phyloP scores from a whole-genome alignment of 2,329 filamentous ascomycete genomes.

The Neopestalotiopsis clavispora region DNA sequence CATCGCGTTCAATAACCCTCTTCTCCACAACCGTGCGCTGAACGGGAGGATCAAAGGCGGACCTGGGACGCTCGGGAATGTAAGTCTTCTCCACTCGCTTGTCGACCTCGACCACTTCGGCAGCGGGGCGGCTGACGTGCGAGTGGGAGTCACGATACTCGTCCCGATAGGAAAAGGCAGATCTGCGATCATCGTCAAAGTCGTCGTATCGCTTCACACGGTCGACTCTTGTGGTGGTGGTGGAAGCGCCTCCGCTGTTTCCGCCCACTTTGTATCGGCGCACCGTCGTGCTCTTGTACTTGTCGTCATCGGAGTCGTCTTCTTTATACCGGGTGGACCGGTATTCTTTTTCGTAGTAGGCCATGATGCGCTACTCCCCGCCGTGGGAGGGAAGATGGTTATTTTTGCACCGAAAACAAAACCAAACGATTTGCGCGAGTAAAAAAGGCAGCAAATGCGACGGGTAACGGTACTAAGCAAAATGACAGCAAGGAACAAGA shows the following conservation, averaged over 20 bases:
- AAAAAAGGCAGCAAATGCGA: neutral
- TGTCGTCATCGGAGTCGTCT: conserved; percentile 31
- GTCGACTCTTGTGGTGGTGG: conserved; percentile 30
- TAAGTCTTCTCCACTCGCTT: conserved; percentile 46
- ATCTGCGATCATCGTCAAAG: conserved; percentile 51
- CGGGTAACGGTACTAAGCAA: neutral
- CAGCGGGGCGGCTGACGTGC: conserved; percentile 41
- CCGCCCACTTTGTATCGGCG: conserved; percentile 37
- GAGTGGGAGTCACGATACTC: conserved; percentile 23
- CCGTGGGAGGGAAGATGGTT: neutral
- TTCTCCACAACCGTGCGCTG: conserved; percentile 38
- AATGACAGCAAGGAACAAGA: conserved; percentile 5
- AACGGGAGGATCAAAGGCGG: conserved; percentile 48
- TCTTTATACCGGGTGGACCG: conserved; percentile 20
- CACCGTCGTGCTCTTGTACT: conserved; percentile 34
- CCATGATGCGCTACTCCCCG: conserved; percentile 16
- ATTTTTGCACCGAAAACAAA: neutral
- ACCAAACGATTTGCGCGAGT: neutral
- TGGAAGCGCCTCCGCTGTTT: conserved; percentile 20
- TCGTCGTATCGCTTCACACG: conserved; percentile 43
- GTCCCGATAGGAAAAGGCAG: conserved; percentile 40
- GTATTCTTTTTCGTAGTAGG: conserved; percentile 22
- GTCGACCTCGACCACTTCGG: conserved; percentile 48
- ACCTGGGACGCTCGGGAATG: conserved; percentile 55
- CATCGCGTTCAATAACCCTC: conserved; percentile 34